A percentile compares a stretch with the other conserved stretches of the same genome.
Evolutionary conservation across 2,329 filamentous ascomycete genomes (phyloP).

Genomic region (Leptoxyphium fumago): DNA sequence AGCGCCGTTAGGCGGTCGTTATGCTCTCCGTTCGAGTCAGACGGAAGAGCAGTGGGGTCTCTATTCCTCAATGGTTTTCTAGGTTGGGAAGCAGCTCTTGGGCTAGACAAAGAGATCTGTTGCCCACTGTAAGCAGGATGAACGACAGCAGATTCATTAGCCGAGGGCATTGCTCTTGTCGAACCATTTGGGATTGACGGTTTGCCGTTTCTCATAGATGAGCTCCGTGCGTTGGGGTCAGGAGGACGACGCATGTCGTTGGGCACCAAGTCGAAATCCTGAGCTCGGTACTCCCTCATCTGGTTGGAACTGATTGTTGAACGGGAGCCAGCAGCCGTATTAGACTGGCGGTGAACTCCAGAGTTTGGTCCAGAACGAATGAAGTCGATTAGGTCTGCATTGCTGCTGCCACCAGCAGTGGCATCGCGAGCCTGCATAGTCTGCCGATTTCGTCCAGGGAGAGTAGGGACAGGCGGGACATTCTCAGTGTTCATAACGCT

Average conservation of each 20-base stretch:
- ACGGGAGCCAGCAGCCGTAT: slow-evolving; percentile 71
- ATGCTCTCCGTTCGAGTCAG: slow-evolving; percentile 42
- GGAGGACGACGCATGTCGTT: not conserved
- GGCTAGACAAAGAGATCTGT: not conserved
- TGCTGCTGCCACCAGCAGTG: slow-evolving; percentile 55
- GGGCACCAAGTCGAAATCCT: not conserved
- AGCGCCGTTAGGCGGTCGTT: slow-evolving; percentile 37
- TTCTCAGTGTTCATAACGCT: slow-evolving; percentile 5
- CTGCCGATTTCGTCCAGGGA: slow-evolving; percentile 4
- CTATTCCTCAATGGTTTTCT: slow-evolving; percentile 64
- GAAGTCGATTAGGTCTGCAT: slow-evolving; percentile 85
- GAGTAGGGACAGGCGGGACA: slow-evolving; percentile 15
- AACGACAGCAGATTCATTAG: not conserved
- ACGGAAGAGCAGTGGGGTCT: slow-evolving; percentile 89
- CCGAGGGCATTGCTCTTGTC: not conserved
- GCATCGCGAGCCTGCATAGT: slow-evolving; percentile 25
- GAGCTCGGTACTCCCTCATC: slow-evolving; percentile 31
- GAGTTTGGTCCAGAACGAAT: slow-evolving; percentile 65
- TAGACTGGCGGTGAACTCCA: slow-evolving; percentile 58
- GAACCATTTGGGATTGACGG: not conserved
- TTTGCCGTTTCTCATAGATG: not conserved
- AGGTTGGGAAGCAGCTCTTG: slow-evolving; percentile 34
- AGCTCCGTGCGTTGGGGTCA: not conserved
- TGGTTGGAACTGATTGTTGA: slow-evolving; percentile 79
- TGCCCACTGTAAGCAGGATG: slow-evolving; percentile 1